Percentiles rank a stretch among this genome's conserved stretches.
These are phyloP conservation scores for Tetratostichococcus sp. DNA, from an alignment of 139 green algal species.

Conservation along the genomic window DNA sequence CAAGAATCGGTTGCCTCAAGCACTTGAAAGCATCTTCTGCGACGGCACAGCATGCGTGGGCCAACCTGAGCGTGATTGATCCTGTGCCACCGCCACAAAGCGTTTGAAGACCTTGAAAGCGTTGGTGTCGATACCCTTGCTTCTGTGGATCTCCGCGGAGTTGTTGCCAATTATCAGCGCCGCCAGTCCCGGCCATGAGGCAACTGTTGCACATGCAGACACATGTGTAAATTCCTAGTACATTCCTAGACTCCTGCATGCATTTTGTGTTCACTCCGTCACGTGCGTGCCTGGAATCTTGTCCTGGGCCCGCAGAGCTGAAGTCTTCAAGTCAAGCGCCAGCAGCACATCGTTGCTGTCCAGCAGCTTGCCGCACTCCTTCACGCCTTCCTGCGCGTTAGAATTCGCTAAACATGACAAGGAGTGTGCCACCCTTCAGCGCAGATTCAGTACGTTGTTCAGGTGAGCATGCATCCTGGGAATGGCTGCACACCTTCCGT, in stretches of 20 bases:
- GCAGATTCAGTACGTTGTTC: background rate
- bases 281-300: slow-evolving; percentile 12
- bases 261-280: too few relatives aligned
- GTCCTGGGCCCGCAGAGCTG: slow-evolving; percentile 15
- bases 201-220: slow-evolving; percentile 10
- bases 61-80: slow-evolving; percentile 27
- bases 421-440: background rate
- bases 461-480: background rate
- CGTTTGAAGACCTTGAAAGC: slow-evolving; percentile 25
- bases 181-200: slow-evolving; percentile 35
- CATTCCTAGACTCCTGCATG: too few relatives aligned
- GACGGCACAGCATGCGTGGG: background rate
- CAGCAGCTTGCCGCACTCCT: slow-evolving; percentile 26
- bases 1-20: too few relatives aligned
- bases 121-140: slow-evolving; percentile 20
- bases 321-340: slow-evolving; percentile 37
- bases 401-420: background rate
- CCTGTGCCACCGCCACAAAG: slow-evolving; percentile 34
- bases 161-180: slow-evolving; percentile 2
- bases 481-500: background rate
- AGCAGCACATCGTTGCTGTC: slow-evolving; percentile 33
- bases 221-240: background rate
- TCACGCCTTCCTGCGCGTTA: slow-evolving; percentile 42
- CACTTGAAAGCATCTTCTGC: too few relatives aligned
- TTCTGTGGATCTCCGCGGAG: slow-evolving; percentile 17